phyloP scores from a whole-genome alignment of 805 yeast species.

The Nakazawaea anatomiae region DNA sequence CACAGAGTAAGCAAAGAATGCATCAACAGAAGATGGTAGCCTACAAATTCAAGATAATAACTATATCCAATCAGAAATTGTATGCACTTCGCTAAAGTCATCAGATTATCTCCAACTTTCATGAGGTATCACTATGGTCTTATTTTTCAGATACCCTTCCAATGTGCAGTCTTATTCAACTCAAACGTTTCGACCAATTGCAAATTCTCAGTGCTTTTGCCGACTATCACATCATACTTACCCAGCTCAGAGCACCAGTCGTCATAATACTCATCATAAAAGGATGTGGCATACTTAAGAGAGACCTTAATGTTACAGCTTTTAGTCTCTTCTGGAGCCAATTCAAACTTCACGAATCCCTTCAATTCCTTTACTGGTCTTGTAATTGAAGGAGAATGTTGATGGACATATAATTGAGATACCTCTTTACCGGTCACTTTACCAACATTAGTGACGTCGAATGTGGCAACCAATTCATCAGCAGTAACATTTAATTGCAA shows the following conservation, averaged over 20 bases:
- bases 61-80: too few species aligned
- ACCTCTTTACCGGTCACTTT: conserved; percentile 43
- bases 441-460: conserved; percentile 45
- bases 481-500: conserved; percentile 24
- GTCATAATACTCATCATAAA: conserved; percentile 41
- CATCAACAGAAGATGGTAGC: too few species aligned
- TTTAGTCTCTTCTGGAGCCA: conserved; percentile 38
- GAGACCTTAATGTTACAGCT: conserved; percentile 30
- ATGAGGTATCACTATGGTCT: too few species aligned
- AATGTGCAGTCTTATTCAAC: conserved; percentile 7
- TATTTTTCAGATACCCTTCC: conserved; percentile 11
- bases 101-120: too few species aligned
- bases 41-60: too few species aligned
- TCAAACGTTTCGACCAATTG: conserved; percentile 8
- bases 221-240: conserved; percentile 42
- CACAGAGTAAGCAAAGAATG: too few species aligned
- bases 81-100: too few species aligned
- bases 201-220: conserved; percentile 23
- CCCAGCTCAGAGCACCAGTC: conserved; percentile 52
- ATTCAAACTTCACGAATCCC: conserved; percentile 44
- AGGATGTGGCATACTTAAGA: conserved; percentile 47
- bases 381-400: conserved; percentile 27
- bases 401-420: conserved; percentile 45
- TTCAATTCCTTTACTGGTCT: conserved; percentile 59
- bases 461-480: conserved; percentile 22